Evolutionary conservation across 2,329 filamentous ascomycete genomes (phyloP).

Genomic region (Alternaria incomplexa): DNA sequence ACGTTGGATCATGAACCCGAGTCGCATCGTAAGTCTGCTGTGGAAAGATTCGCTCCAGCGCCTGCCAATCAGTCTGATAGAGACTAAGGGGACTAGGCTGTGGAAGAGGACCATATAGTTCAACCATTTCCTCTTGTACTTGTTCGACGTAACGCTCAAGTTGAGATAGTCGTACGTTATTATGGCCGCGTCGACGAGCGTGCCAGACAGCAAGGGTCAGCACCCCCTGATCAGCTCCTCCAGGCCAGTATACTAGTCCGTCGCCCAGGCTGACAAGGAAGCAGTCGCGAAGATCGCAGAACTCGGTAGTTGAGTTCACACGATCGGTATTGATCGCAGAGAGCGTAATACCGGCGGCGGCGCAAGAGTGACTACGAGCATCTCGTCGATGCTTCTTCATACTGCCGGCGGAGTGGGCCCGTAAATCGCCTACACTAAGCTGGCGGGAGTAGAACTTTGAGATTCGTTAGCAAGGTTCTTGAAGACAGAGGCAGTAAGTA

Average conservation of each 20-base stretch:
- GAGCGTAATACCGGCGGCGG: neutral
- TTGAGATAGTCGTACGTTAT: neutral
- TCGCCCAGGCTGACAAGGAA: neutral
- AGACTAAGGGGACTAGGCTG: neutral
- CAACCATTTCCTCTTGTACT: neutral
- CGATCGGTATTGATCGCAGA: neutral
- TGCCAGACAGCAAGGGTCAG: neutral
- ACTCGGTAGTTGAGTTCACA: neutral
- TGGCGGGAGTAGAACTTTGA: neutral
- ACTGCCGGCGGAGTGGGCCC: neutral
- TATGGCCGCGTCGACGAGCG: neutral
- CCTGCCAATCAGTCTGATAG: neutral
- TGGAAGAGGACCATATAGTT: neutral
- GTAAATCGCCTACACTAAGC: neutral
- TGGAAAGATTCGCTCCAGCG: neutral
- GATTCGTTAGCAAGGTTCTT: neutral
- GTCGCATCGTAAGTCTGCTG: neutral
- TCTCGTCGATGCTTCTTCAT: neutral
- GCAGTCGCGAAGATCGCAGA: neutral
- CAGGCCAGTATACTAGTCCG: neutral
- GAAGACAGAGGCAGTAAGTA: neutral
- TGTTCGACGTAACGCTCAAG: neutral
- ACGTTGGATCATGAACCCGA: neutral
- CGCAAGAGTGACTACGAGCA: neutral
- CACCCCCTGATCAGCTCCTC: neutral